Conservation (phyloP, 2,329 filamentous ascomycete genomes). For the Pseudogymnoascus sp. region DNA sequence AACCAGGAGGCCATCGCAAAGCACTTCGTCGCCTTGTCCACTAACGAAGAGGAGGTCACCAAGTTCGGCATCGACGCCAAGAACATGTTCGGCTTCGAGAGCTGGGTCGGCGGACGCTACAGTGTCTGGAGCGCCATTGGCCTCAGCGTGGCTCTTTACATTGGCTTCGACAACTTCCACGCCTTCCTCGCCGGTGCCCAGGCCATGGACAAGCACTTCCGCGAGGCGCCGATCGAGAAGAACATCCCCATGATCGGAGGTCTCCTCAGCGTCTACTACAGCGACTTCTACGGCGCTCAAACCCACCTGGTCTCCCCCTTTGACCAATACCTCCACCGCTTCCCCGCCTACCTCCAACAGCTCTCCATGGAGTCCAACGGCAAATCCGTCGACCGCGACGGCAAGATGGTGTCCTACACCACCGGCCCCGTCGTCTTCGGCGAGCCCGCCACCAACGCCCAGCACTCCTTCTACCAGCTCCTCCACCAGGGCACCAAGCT, state of each 20-base stretch:
- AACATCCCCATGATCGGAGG: conserved; percentile 93
- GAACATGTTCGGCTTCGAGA: conserved; percentile 99
- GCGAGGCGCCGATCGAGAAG: conserved; percentile 77
- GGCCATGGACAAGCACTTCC: conserved; percentile 98
- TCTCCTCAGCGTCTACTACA: conserved; percentile 96
- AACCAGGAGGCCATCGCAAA: conserved; percentile 85
- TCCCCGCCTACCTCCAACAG: conserved; percentile 98
- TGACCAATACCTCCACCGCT: conserved; percentile 97
- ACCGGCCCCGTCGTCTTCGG: conserved; percentile 94
- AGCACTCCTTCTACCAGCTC: conserved; percentile 99
- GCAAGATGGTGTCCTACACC: conserved; percentile 90
- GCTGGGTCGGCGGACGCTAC: conserved; percentile 97
- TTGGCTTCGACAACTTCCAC: conserved; percentile 96
- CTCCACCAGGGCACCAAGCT: conserved; percentile 98
- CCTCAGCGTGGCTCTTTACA: conserved; percentile 85
- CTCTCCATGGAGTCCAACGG: conserved; percentile 99
- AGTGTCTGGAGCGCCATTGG: conserved; percentile 99
- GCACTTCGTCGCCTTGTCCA: conserved; percentile 97
- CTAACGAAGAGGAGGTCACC: conserved; percentile 88
- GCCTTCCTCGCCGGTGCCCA: conserved; percentile 91
- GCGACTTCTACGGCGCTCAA: conserved; percentile 96
- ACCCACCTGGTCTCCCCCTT: conserved; percentile 96
- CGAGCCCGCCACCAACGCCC: conserved; percentile 96
- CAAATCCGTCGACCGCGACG: conserved; percentile 88
- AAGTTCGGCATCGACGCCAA: conserved; percentile 98